Conservation (phyloP, 208 protist genomes). For the Crithidia mellificae region DNA sequence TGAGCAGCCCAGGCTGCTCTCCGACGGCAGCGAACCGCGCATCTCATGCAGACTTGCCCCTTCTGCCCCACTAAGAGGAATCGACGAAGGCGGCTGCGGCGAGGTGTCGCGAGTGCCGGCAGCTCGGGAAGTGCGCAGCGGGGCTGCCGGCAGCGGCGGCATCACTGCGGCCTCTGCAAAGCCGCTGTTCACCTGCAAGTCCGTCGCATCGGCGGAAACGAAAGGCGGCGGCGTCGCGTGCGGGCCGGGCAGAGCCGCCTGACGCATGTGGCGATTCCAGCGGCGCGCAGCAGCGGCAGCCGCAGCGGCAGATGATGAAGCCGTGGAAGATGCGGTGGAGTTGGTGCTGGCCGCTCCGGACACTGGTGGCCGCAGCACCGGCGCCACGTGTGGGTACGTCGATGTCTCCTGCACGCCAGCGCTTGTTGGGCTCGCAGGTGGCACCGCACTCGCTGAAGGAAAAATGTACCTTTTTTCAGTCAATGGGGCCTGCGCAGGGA, state of each 20-base stretch:
- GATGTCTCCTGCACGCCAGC: too few relatives aligned
- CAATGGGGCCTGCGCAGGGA: neutral
- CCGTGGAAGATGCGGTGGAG: neutral
- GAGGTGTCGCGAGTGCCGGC: neutral
- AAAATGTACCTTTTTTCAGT: neutral
- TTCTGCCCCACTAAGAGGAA: too few relatives aligned
- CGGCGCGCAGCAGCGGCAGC: conserved; percentile 6
- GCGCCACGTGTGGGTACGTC: conserved; percentile 1
- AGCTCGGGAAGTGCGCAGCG: neutral
- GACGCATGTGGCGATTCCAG: conserved; percentile 16
- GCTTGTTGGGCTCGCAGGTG: too few relatives aligned
- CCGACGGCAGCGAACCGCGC: too few relatives aligned
- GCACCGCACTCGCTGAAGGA: too few relatives aligned
- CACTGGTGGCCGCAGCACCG: conserved; percentile 6
- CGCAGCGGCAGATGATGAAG: neutral
- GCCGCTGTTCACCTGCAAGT: conserved; percentile 5
- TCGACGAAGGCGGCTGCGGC: neutral
- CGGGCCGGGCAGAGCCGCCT: conserved; percentile 1
- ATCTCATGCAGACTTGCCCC: too few relatives aligned
- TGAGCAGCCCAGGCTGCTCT: too few relatives aligned
- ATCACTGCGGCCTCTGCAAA: conserved; percentile 8
- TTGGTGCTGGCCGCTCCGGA: neutral
- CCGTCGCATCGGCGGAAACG: conserved; percentile 11
- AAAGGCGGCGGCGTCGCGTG: conserved; percentile 6
- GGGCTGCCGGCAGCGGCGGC: neutral